These are phyloP conservation scores for Cyberlindnera euphorbiiphila DNA, from an alignment of 805 yeast genomes.

Conservation along the genomic window DNA sequence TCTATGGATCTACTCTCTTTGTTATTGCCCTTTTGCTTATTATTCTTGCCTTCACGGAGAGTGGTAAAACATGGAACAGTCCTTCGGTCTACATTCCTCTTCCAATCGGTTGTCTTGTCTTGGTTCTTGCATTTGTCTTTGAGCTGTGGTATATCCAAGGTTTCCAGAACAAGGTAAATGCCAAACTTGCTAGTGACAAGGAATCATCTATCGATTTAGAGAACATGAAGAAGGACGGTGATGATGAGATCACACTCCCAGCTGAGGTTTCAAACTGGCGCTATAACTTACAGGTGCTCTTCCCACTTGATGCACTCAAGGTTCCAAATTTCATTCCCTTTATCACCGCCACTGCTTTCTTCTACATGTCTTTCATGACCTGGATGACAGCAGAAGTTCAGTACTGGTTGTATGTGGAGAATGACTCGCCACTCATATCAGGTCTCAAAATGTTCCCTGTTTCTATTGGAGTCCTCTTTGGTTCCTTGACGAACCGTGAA, in stretches of 20 bases:
- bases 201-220: background rate
- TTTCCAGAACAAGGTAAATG: conserved; percentile 9
- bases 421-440: conserved; percentile 32
- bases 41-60: conserved; percentile 42
- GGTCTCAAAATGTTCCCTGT: conserved; percentile 36
- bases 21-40: conserved; percentile 36
- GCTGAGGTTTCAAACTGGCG: conserved; percentile 5
- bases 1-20: conserved; percentile 30
- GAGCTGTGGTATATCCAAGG: conserved; percentile 27
- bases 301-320: conserved; percentile 29
- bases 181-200: background rate
- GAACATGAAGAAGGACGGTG: background rate
- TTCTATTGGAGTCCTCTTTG: conserved; percentile 30
- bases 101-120: conserved; percentile 33
- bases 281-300: conserved; percentile 22
- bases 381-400: conserved; percentile 24
- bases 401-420: conserved; percentile 28
- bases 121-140: conserved; percentile 27
- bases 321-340: conserved; percentile 28
- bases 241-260: background rate
- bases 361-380: conserved; percentile 22
- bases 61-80: conserved; percentile 39
- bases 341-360: conserved; percentile 20
- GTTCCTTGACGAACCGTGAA: conserved; percentile 27
- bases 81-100: conserved; percentile 41